Conservation (phyloP, 1,284 basidiomycete species). For the Bjerkandera adusta region DNA sequence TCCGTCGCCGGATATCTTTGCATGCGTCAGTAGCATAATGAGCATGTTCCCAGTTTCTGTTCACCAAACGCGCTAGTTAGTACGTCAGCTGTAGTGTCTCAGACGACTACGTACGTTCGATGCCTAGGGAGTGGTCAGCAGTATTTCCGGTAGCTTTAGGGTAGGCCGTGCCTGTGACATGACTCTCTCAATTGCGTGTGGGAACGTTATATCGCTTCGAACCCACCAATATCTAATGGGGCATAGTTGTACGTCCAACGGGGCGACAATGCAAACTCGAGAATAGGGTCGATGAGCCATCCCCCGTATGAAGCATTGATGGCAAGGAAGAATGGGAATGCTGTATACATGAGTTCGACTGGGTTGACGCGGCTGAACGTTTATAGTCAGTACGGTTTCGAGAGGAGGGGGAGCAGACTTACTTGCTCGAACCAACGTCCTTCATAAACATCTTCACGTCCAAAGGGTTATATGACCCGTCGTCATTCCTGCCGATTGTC, state of each 20-base stretch:
- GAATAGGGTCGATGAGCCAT: conserved; percentile 39
- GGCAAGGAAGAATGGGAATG: conserved; percentile 43
- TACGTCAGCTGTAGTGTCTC: no score
- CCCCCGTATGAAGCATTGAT: conserved; percentile 39
- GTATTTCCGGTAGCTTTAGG: conserved; percentile 28
- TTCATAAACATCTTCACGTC: conserved; percentile 47
- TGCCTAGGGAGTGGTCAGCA: conserved; percentile 20
- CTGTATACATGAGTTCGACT: conserved; percentile 44
- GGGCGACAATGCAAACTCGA: conserved; percentile 35
- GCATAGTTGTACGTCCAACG: conserved; percentile 31
- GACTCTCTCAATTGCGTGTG: background rate
- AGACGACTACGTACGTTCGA: conserved; percentile 28
- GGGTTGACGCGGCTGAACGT: conserved; percentile 38
- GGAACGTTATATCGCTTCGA: background rate
- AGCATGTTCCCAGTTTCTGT: conserved; percentile 73
- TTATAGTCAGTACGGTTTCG: background rate
- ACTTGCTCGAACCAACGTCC: conserved; percentile 37
- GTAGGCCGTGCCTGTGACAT: conserved; percentile 17
- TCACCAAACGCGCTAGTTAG: no score
- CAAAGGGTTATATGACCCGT: conserved; percentile 31
- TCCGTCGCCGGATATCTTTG: conserved; percentile 54
- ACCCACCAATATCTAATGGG: conserved; percentile 37
- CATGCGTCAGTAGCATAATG: conserved; percentile 71
- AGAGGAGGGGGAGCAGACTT: no score
- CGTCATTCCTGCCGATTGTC: conserved; percentile 23